Evolutionary conservation across 2,329 filamentous ascomycete species (phyloP), one percentile per base, ranked within the genome.

Genomic region (Plectosphaerella plurivora): DNA sequence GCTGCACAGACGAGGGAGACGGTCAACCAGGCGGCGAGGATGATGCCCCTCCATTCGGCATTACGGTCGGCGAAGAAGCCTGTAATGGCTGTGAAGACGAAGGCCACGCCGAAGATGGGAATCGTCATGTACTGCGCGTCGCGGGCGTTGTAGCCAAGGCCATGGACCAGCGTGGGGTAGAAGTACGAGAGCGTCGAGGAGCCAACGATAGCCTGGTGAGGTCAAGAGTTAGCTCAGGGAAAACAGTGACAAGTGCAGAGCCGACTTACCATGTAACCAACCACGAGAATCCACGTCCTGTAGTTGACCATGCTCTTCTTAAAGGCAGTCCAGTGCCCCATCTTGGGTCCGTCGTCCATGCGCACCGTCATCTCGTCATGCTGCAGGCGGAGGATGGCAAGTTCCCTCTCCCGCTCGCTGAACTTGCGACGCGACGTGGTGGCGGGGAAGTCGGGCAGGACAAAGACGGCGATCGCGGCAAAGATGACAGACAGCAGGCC

Each of bases 341-440:
- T 36, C 53, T 82, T 77, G 65, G 87, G 88, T 20, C 80, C 72
- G 60, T 88, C 86, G 55, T 86, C 81, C 52, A 78, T 76, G 1
- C 82, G 82, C 25, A 78, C 81, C 3, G 77, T 72, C 63, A 88
- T 84, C 54, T 82, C 69, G 59, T 89, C 85, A 7, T 68, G 68
- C 46, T 77, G 77, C n/a, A 89, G 70, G 5, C 87, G 75, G 1
- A 78, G 73, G 16, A 87, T 68, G 0, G 88, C 84, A 7, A 86
- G 76, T 6, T 72, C 73, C 18, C 82, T 78, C 58, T 89, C 85
- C 18, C 73, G 72, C 2, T 77, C 73, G 0, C 74, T 78, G 61
- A 89, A 88, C 1, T 64, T 79, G 3, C 47, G 87, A 87, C 67
- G 86, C 82, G 36, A 86, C 28, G 56, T 58, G 4, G 55, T 55